Base-by-base conservation (phyloP, 1,139 yeast species). In the Candida sp. region DNA sequence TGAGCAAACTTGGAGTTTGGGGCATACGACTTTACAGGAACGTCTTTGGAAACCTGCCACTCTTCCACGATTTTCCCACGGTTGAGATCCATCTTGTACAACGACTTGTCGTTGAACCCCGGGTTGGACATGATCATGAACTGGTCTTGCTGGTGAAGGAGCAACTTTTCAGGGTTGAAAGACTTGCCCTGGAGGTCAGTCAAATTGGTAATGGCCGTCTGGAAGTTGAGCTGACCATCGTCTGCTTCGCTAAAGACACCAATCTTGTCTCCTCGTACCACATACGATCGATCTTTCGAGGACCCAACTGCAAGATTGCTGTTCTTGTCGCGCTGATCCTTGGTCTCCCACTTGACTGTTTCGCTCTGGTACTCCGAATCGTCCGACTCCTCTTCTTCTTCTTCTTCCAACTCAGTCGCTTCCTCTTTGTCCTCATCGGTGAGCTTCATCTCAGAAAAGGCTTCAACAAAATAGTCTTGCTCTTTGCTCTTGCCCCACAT, bases 61-160 rank as follows among this genome's bases (percentile, higher is more conserved):
- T 90, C 96, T 61, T 91, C 97, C 27, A 92, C 88, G 49, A 92
- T 80, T 61, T 85, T 76, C 6, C 97, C 97, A 51, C 85, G 80
- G 60, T 81, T 89, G 51, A 92, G 70, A 69, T 91, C 97, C 91
- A 91, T 81, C 58, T 83, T 81, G 69, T 80, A 90, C 46, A 91
- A 67, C 34, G 74, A 76, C 34, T 55, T 59, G 45, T 62, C 62
- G 44, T 77, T 68, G 7, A 65, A 62, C 38, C 78, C 71, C 2
- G 69, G 61, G 60, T 83, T 84, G 59, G 87, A 90, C 61, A 92
- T 62, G 39, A 92, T 75, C 79, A 92, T 75, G 2, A 81, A 69
- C 31, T 82, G 75, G 67, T 92, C 98, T 57, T 84, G 86, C 60
- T 83, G 81, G 61, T 90, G 96, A 46, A 91, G 73, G 90, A 90